phyloP scores from a whole-genome alignment of 768 basidiomycete genomes.

The Inosperma sp. region DNA sequence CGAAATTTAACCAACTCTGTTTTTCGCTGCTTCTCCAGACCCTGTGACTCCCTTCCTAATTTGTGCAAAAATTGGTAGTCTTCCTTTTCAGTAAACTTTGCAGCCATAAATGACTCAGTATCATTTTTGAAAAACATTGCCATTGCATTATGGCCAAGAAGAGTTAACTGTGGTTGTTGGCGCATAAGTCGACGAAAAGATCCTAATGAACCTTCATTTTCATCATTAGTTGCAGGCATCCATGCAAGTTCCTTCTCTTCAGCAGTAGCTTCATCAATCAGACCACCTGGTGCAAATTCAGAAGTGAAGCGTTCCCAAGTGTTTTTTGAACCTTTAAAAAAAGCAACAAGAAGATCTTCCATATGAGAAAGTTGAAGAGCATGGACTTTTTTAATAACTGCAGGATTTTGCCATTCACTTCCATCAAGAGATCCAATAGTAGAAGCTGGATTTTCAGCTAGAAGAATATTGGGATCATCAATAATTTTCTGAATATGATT shows the following conservation, averaged over 20 bases:
- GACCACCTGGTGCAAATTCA: constrained; percentile 27
- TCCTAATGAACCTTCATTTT: constrained; percentile 29
- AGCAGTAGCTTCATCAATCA: constrained; percentile 21
- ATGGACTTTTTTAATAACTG: neutral
- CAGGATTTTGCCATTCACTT: constrained; percentile 2
- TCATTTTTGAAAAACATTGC: constrained; percentile 15
- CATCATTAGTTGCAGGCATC: constrained; percentile 32
- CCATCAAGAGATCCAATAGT: constrained; percentile 3
- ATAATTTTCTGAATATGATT: constrained; percentile 18
- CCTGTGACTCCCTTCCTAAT: neutral
- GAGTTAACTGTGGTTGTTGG: constrained; percentile 9
- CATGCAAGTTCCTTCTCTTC: constrained; percentile 22
- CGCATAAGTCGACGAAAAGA: constrained; percentile 17
- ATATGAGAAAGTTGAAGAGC: neutral
- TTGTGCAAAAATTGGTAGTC: constrained; percentile 2
- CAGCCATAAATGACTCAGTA: constrained; percentile 11
- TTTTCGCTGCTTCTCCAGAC: neutral
- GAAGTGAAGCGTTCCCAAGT: constrained; percentile 27
- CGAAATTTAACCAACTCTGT: neutral
- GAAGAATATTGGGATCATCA: constrained; percentile 18
- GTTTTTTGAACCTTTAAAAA: constrained; percentile 23
- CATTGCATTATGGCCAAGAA: constrained; percentile 10
- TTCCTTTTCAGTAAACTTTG: constrained; percentile 10
- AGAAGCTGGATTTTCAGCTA: no score
- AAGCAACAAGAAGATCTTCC: constrained; percentile 14